phyloP scores from a whole-genome alignment of 257 asterid genomes.

The Solanum medicagineum region DNA sequence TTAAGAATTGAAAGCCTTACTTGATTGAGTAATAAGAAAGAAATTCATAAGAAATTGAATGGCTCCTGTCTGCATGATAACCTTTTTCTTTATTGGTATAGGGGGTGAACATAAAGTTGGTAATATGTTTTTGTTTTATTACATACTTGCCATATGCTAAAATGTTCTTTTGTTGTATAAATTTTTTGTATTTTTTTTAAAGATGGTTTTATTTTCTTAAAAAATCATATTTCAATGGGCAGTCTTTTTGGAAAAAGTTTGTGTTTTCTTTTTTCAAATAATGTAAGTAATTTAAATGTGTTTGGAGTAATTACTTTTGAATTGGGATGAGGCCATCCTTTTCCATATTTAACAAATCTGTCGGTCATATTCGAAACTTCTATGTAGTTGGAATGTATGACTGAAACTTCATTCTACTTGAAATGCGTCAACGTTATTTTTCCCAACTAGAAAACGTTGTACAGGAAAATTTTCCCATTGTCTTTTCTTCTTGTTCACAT shows the following conservation, averaged over 20 bases:
- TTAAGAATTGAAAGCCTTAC: too few relatives aligned
- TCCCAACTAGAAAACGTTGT: background rate
- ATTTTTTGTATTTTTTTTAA: background rate
- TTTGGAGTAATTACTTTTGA: background rate
- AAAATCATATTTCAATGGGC: background rate
- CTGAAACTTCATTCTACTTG: background rate
- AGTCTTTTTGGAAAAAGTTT: background rate
- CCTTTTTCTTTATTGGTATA: background rate
- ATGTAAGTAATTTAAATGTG: background rate
- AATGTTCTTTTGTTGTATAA: background rate
- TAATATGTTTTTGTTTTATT: background rate
- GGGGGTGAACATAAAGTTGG: background rate
- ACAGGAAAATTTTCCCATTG: background rate
- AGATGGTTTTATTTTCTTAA: too few relatives aligned
- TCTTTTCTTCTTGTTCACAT: background rate
- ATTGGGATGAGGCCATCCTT: background rate
- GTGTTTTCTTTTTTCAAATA: background rate
- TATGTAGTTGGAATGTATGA: background rate
- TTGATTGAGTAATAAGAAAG: too few relatives aligned
- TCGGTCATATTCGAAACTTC: background rate
- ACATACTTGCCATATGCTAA: background rate
- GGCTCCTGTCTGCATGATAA: background rate
- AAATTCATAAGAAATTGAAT: background rate
- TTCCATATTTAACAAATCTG: background rate
- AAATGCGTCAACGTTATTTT: background rate